Evolutionary conservation across 2,329 filamentous ascomycete genomes (phyloP).

Genomic region (Penicillium janthinellum): DNA sequence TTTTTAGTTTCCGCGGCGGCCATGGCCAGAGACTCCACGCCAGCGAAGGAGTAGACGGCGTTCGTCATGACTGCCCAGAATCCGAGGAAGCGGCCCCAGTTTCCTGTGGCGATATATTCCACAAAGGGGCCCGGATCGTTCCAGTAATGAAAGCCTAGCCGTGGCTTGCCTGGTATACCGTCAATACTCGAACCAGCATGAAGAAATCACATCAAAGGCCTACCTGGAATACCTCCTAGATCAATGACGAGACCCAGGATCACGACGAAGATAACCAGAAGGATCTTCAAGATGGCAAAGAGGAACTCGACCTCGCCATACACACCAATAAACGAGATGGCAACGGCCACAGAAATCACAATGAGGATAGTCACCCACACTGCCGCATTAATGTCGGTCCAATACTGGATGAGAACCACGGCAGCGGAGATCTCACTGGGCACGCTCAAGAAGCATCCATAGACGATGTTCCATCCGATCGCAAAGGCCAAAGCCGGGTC

Average conservation of each 20-base stretch:
- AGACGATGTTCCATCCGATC: conserved; percentile 51
- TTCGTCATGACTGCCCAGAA: conserved; percentile 55
- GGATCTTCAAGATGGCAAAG: conserved; percentile 55
- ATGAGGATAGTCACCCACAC: conserved; percentile 58
- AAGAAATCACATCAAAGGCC: conserved; percentile 49
- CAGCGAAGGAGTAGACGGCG: conserved; percentile 41
- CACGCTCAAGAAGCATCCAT: conserved; percentile 58
- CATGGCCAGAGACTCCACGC: conserved; percentile 55
- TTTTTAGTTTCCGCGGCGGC: conserved; percentile 59
- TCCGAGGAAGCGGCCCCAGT: conserved; percentile 64
- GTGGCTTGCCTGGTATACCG: conserved; percentile 38
- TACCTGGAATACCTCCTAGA: conserved; percentile 62
- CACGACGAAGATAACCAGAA: conserved; percentile 51
- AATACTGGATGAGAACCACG: conserved; percentile 64
- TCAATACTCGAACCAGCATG: conserved; percentile 59
- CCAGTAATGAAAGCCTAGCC: conserved; percentile 71
- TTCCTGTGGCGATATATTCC: conserved; percentile 61
- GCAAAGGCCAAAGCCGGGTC: conserved; percentile 55
- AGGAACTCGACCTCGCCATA: conserved; percentile 57
- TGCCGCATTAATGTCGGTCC: conserved; percentile 47
- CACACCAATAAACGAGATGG: conserved; percentile 55
- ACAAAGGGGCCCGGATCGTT: conserved; percentile 67
- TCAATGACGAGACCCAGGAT: conserved; percentile 59
- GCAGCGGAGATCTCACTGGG: conserved; percentile 65
- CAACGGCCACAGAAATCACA: conserved; percentile 59